These are phyloP conservation scores for Dalbergia oliveri DNA, from an alignment of 306 rosid species.

Conservation along the genomic window DNA sequence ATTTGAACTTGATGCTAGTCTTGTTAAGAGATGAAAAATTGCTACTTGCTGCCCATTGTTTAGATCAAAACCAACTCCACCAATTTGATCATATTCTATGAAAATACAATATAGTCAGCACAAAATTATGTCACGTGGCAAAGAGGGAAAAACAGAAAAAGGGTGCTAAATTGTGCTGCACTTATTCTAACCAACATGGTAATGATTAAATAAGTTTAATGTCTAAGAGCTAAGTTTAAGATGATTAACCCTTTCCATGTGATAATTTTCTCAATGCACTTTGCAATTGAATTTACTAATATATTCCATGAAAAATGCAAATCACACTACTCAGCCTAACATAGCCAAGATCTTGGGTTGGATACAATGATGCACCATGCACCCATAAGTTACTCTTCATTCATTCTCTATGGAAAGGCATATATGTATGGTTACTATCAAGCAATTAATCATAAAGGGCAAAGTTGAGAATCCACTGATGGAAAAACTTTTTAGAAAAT, in stretches of 20 bases:
- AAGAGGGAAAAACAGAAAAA: not conserved
- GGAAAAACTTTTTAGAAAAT: slow-evolving; percentile 33
- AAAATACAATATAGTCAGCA: not conserved
- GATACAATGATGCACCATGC: slow-evolving; percentile 30
- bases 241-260: not conserved
- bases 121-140: slow-evolving; percentile 7
- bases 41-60: not conserved
- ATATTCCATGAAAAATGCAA: slow-evolving; percentile 30
- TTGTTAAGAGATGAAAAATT: not conserved
- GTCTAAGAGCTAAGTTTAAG: not conserved
- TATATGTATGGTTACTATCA: slow-evolving; percentile 30
- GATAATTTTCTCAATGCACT: slow-evolving; percentile 9
- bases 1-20: slow-evolving; percentile 25
- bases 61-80: slow-evolving; percentile 21
- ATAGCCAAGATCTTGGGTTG: slow-evolving; percentile 50
- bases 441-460: slow-evolving; percentile 2
- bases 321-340: slow-evolving; percentile 36
- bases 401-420: slow-evolving; percentile 32
- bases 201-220: not conserved
- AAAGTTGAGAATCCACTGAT: slow-evolving; percentile 41
- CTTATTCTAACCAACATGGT: not conserved
- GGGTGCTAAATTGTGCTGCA: slow-evolving; percentile 11
- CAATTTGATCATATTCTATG: slow-evolving; percentile 14
- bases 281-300: not conserved
- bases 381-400: slow-evolving; percentile 39